Evolutionary conservation across 768 basidiomycete genomes (phyloP), one percentile per base, ranked within the genome.

Genomic region (Collybia sp.): DNA sequence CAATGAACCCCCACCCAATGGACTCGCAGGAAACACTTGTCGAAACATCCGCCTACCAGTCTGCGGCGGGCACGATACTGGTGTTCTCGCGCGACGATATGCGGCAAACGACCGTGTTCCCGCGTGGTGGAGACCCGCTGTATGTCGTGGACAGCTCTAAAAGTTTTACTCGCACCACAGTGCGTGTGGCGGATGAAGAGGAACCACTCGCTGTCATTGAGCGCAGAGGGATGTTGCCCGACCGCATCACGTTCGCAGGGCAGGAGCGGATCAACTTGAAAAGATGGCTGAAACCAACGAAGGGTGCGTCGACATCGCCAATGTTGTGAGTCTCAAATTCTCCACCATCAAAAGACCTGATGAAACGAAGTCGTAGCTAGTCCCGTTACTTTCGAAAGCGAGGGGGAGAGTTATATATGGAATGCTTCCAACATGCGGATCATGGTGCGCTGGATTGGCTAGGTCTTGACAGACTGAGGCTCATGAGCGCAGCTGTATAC

Each of bases 181-280:
- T 55, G 11, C 44, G 49, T 31, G 25, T 25, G 25, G 50, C 49
- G n/a, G 51, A 48, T 31, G 54, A 52, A 15, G 45, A 46, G 42
- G 35, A 19, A 0, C 59, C 58, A 5, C 34, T 61, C 9, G 56
- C 53, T 5, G 43, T 53, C 3, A 43, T 52, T 20, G 50, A 57
- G 18, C 40, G 53, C 32, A 48, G 53, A 31, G 58, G 53, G 2
- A 46, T 61, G 12, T 39, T 61, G 16, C 49, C 59, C 13, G 58
- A 59, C 39, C 54, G 48, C 42, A 56, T 61, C 32, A 53, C 53
- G 12, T 55, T 59, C 20, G 17, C 44, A 39, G 58, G 59, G 11
- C 48, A 54, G 33, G 39, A 53, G 38, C 45, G 47, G 19, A 48
- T 50, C 20, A 52, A 51, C 1, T 41, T 61, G 19, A 49, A 55